Evolutionary conservation across 2,329 filamentous ascomycete genomes (phyloP).

Genomic region (Claviceps africana): DNA sequence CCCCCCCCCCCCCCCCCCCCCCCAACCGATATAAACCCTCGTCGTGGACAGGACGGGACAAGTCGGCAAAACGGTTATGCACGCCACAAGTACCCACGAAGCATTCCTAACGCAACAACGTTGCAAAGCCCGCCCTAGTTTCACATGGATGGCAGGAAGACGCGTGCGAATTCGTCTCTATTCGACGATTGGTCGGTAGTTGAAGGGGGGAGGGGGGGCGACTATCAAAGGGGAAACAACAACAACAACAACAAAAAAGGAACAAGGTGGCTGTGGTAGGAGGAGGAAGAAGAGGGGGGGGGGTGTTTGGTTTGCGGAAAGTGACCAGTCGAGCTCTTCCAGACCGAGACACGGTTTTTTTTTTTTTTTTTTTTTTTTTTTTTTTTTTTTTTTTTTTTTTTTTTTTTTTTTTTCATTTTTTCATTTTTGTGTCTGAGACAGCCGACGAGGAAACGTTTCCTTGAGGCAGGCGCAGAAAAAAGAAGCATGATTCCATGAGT

Average conservation of each 20-base stretch:
- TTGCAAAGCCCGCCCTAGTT: background rate
- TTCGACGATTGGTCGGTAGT: background rate
- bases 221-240: too few relatives aligned
- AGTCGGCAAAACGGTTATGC: background rate
- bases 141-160: background rate
- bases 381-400: too few relatives aligned
- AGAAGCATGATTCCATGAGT: background rate
- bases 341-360: conserved; percentile 1
- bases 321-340: conserved; percentile 1
- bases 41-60: background rate
- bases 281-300: background rate
- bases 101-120: background rate
- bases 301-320: background rate
- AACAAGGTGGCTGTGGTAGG: too few relatives aligned
- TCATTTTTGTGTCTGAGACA: conserved; percentile 1
- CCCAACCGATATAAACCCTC: too few relatives aligned
- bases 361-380: too few relatives aligned
- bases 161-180: background rate
- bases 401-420: too few relatives aligned
- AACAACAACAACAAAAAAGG: too few relatives aligned
- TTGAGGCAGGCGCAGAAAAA: background rate
- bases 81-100: background rate
- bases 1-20: too few relatives aligned
- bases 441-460: background rate
- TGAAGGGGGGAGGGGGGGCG: too few relatives aligned